Evolutionary conservation across 352 stramenopile genomes (phyloP).

Genomic region (Globisporangium cederbergense): DNA sequence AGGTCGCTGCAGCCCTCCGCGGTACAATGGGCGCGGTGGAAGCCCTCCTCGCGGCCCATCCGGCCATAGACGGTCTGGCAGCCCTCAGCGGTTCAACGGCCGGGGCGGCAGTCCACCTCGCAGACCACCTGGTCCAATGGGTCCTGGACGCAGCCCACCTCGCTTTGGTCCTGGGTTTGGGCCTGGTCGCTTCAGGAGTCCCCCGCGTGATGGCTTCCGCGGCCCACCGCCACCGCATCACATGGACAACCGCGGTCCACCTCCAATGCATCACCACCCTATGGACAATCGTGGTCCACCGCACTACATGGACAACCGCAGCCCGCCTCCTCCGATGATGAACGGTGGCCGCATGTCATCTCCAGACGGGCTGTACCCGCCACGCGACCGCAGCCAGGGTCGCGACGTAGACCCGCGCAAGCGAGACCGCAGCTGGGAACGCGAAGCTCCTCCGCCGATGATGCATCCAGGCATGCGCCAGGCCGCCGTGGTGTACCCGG

Average conservation of each 20-base stretch:
- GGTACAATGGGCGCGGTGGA: neutral
- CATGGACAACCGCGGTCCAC: conserved; percentile 33
- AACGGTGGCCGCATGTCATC: conserved; percentile 20
- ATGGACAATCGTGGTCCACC: conserved; percentile 34
- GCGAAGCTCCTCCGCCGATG: neutral
- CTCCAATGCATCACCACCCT: conserved; percentile 8
- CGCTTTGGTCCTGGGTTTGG: neutral
- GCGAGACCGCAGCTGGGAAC: conserved; percentile 19
- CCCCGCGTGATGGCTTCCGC: conserved; percentile 19
- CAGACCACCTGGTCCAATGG: neutral
- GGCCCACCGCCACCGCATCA: conserved; percentile 16
- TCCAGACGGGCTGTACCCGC: conserved; percentile 13
- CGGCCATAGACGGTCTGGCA: neutral
- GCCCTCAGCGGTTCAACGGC: neutral
- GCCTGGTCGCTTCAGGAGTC: neutral
- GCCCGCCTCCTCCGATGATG: conserved; percentile 26
- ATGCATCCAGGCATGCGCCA: conserved; percentile 8
- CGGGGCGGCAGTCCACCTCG: conserved; percentile 3
- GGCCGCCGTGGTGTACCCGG: conserved; percentile 14
- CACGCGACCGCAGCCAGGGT: conserved; percentile 26
- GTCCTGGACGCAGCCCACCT: neutral
- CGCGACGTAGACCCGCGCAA: conserved; percentile 12
- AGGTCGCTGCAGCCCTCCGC: neutral
- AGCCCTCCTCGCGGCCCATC: neutral
- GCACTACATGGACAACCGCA: conserved; percentile 31